Evolutionary conservation across 2,329 filamentous ascomycete genomes (phyloP), one percentile per base, ranked within the genome.

Genomic region (Fusarium robinianum): DNA sequence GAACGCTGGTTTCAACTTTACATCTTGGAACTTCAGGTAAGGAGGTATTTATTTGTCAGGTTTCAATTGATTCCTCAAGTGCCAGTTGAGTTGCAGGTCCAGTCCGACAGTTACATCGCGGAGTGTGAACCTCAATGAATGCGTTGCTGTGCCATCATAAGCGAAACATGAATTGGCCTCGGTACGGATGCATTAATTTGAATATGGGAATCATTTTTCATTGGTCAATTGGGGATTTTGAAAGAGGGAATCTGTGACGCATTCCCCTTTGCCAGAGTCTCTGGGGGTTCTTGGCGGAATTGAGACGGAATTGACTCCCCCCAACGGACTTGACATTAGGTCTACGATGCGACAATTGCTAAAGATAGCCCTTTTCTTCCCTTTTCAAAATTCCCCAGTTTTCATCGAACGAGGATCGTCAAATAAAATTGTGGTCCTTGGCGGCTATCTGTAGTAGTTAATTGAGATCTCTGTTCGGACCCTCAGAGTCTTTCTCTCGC

Each of bases 101-200:
- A 29, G 10, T 23, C 32, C 26, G 10, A 17, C 26, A 19, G 51
- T 55, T 55, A 43, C 51, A 54, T 49, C 29, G 38, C 41, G 51
- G n/a, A n/a, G n/a, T n/a, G n/a, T n/a, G n/a, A n/a, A n/a, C n/a
- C n/a, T n/a, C n/a, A n/a, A n/a, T n/a, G n/a, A n/a, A n/a, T n/a
- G n/a, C n/a, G n/a, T n/a, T n/a, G n/a, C n/a, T n/a, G n/a, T n/a
- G n/a, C n/a, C n/a, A n/a, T n/a, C n/a, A n/a, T n/a, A n/a, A n/a
- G n/a, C n/a, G n/a, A n/a, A n/a, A n/a, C 9, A 12, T 15, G 18
- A 17, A 21, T 25, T 17, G 27, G 22, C 7, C 14, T 36, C 15
- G 34, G 5, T 21, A 18, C 16, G 21, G 24, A 12, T 3, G 21
- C 5, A 21, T 14, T 25, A 14, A 26, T 38, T 26, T 30, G 40